phyloP scores from a whole-genome alignment of 441 rosid species.

The Croton setiger region DNA sequence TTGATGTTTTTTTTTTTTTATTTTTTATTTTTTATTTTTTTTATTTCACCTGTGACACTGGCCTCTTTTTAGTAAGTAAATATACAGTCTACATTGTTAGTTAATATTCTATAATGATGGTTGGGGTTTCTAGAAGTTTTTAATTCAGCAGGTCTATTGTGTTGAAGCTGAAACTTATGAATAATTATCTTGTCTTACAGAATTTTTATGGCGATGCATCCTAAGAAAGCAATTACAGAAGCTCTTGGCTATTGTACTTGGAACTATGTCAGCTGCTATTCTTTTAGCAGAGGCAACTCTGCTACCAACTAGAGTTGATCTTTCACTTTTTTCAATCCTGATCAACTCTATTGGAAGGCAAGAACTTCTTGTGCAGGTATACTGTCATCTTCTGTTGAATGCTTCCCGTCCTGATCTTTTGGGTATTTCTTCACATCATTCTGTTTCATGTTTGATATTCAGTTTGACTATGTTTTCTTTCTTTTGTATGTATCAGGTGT shows the following conservation, averaged over 20 bases:
- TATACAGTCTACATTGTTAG: background rate
- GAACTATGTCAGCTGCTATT: conserved; percentile 92
- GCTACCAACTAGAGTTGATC: conserved; percentile 65
- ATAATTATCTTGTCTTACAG: conserved; percentile 43
- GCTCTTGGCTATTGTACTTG: conserved; percentile 67
- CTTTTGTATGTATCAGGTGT: conserved; percentile 50
- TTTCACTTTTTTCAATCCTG: conserved; percentile 90
- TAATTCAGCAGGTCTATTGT: background rate
- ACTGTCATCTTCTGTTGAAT: conserved; percentile 16
- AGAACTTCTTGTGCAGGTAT: conserved; percentile 87
- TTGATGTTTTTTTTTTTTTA: too few relatives aligned
- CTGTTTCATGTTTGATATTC: conserved; percentile 1
- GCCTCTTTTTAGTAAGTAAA: background rate
- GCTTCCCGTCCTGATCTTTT: background rate
- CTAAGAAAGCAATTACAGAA: conserved; percentile 60
- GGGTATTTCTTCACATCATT: background rate
- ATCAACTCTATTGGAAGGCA: conserved; percentile 72
- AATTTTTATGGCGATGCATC: conserved; percentile 88
- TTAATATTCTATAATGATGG: background rate
- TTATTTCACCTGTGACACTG: too few relatives aligned
- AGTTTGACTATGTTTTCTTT: conserved; percentile 12
- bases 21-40: too few relatives aligned
- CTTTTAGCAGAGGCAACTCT: conserved; percentile 98
- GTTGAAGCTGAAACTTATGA: conserved; percentile 10
- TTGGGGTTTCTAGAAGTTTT: background rate